Percentiles rank a stretch among this genome's conserved stretches.
Evolutionary conservation across 2,329 filamentous ascomycete genomes (phyloP).

Genomic region (Corynespora cassiicola): DNA sequence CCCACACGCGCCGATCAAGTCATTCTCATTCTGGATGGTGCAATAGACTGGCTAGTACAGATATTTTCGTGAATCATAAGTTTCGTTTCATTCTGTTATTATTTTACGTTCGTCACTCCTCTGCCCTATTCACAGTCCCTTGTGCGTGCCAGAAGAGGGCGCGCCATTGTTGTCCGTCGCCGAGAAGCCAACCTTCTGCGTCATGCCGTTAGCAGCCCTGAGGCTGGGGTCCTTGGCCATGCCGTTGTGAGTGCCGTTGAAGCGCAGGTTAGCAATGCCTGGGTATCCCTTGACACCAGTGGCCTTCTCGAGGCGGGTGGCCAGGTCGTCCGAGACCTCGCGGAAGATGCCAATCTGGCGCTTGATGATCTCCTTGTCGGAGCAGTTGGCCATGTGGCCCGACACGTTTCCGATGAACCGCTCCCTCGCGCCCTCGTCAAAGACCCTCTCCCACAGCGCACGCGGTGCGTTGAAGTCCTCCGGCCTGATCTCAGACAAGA

Average conservation of each 20-base stretch:
- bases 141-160: slow-evolving; percentile 52
- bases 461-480: slow-evolving; percentile 65
- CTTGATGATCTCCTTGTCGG: slow-evolving; percentile 66
- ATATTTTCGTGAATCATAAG: no score
- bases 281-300: slow-evolving; percentile 67
- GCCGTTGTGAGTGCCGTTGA: slow-evolving; percentile 68
- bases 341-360: slow-evolving; percentile 70
- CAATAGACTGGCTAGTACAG: no score
- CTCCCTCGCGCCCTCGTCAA: slow-evolving; percentile 63
- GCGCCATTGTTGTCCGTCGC: slow-evolving; percentile 56
- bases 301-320: slow-evolving; percentile 65
- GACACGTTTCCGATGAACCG: slow-evolving; percentile 67
- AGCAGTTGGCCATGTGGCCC: slow-evolving; percentile 67
- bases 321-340: slow-evolving; percentile 66
- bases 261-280: slow-evolving; percentile 61
- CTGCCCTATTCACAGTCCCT: no score
- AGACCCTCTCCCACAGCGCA: slow-evolving; percentile 67
- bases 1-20: no score
- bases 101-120: no score
- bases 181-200: slow-evolving; percentile 37
- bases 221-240: slow-evolving; percentile 59
- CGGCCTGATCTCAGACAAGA: slow-evolving; percentile 59
- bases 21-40: no score
- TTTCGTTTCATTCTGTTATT: no score
- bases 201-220: slow-evolving; percentile 60